Base-by-base conservation (phyloP, 192 early-diverging fungal species). In the Cetraspora pellucida region DNA sequence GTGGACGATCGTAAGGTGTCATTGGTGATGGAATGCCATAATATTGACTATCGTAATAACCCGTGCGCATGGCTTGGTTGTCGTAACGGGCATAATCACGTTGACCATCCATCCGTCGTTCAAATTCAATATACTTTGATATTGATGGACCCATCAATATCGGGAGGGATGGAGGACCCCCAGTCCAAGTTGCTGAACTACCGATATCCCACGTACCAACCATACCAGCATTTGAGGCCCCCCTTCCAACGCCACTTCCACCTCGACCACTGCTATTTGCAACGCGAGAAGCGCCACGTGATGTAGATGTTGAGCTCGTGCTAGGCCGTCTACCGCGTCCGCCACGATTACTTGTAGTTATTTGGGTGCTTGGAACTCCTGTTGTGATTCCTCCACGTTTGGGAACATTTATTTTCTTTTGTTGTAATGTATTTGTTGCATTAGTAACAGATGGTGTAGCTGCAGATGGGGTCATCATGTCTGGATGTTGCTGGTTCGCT, bases 1-100 rank as follows among this genome's bases (percentile, higher is more conserved):
- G 74, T 17, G 74, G 74, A 30, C 74, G 74, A 64, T 75, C 74
- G 28, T 75, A 75, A 0, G 74, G 74, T 30, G 60, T 21, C 10
- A 75, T 75, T 43, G 74, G 57, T 1, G 70, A 72, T 16, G 70
- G 70, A n/a, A 75, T 64, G 3, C 74, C 60, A 30, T 75, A 75
- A 63, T 75, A 75, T 49, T 55, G 74, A 63, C 64, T 75, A 25
- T 75, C 74, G 64, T 75, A 75, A 50, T 75, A 75, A 43, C 74
- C 74, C 25, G 74, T 28, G 13, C 74, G 74, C 21, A 75, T 75
- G 16, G 43, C 31, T 50, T 75, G 74, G 45, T 25, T 64, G 13
- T 75, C 74, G 50, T 75, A 75, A 27, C 74, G 37, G 10, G 74
- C 6, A 64, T 75, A 75, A 64, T 75, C 74, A 19, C 74, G 58